Conservation (phyloP, 2,329 filamentous ascomycete species). For the Oidium heveae region DNA sequence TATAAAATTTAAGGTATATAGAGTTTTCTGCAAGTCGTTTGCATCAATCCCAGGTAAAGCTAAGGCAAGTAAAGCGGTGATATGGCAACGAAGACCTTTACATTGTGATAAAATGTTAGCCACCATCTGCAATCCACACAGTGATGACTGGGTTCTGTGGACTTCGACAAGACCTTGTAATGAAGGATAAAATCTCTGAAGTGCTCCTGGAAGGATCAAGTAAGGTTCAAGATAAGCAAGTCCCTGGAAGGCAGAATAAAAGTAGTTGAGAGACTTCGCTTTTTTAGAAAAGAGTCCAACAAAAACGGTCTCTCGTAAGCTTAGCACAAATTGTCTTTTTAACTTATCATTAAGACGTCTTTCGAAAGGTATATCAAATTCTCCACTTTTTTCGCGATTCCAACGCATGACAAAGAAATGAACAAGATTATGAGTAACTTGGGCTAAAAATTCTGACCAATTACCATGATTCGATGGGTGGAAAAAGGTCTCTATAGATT, state of each 20-base stretch:
- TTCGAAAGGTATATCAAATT: constrained; percentile 63
- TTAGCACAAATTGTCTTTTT: constrained; percentile 70
- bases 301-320: constrained; percentile 77
- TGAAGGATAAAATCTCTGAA: constrained; percentile 91
- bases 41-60: constrained; percentile 90
- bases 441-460: constrained; percentile 77
- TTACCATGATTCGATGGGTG: constrained; percentile 85
- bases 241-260: constrained; percentile 69
- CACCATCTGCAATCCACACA: constrained; percentile 77
- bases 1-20: constrained; percentile 84
- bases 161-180: constrained; percentile 93
- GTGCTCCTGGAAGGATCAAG: constrained; percentile 70
- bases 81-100: constrained; percentile 89
- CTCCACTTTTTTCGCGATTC: constrained; percentile 84
- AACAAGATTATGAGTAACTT: constrained; percentile 74
- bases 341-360: constrained; percentile 57
- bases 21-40: constrained; percentile 89
- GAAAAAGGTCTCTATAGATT: constrained; percentile 95
- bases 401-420: constrained; percentile 95
- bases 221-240: constrained; percentile 78
- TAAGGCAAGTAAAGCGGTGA: constrained; percentile 79
- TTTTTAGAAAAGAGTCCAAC: constrained; percentile 98
- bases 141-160: constrained; percentile 79
- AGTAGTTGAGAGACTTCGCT: constrained; percentile 72
- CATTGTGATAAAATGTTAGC: constrained; percentile 75